phyloP scores from a whole-genome alignment of 306 rosid species.

The Argentina anserina region DNA sequence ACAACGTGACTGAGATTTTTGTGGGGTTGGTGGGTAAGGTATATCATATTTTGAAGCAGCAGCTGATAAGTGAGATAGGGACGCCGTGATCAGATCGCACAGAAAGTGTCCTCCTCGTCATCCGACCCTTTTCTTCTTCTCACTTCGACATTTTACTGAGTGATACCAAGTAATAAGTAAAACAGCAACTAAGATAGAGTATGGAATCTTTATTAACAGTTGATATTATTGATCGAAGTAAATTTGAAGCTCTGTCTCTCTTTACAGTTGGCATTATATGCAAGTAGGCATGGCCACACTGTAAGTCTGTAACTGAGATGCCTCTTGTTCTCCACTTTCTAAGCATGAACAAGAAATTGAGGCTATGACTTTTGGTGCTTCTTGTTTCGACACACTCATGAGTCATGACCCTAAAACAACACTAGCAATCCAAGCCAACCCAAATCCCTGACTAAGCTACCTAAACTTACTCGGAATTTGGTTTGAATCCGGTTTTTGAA shows the following conservation, averaged over 20 bases:
- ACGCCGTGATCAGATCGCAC: constrained; percentile 52
- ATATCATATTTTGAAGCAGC: too few relatives aligned
- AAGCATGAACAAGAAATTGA: constrained; percentile 8
- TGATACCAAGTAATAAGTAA: not conserved
- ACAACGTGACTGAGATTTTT: constrained; percentile 76
- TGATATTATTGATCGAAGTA: constrained; percentile 23
- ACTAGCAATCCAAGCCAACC: not conserved
- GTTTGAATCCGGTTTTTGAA: not conserved
- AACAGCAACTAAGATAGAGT: not conserved
- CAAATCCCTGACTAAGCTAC: not conserved
- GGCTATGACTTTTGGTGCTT: not conserved
- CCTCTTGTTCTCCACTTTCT: constrained; percentile 22
- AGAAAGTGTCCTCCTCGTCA: constrained; percentile 23
- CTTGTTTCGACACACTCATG: not conserved
- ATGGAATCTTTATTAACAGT: not conserved
- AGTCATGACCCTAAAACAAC: not conserved
- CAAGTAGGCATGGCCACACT: constrained; percentile 49
- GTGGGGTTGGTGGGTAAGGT: constrained; percentile 45
- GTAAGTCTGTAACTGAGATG: constrained; percentile 35
- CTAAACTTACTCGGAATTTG: not conserved
- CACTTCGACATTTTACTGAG: not conserved
- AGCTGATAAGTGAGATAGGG: constrained; percentile 30
- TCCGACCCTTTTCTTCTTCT: not conserved
- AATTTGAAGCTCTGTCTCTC: constrained; percentile 19
- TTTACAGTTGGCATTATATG: constrained; percentile 52